Conservation (phyloP, 208 protist genomes). For the Wallacemonas rigidus region DNA sequence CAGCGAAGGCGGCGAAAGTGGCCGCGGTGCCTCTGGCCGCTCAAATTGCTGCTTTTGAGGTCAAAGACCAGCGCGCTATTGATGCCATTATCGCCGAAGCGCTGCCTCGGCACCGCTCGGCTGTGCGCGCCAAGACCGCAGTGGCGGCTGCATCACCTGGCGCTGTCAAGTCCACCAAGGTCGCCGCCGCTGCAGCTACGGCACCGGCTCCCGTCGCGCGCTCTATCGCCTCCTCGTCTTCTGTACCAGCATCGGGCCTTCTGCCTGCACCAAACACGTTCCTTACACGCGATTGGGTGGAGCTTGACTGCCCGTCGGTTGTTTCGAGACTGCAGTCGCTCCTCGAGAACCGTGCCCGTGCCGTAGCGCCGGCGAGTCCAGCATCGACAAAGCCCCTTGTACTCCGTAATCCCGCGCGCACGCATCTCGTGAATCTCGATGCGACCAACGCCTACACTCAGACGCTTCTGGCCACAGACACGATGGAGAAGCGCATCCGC, state of each 20-base stretch:
- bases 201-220: not conserved
- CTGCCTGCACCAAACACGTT: slow-evolving; percentile 8
- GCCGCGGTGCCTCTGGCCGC: not conserved
- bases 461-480: not conserved
- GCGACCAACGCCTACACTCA: not conserved
- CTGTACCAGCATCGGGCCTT: not conserved
- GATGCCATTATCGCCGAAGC: slow-evolving; percentile 2
- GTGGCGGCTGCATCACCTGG: not conserved
- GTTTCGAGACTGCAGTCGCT: not conserved
- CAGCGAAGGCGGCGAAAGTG: not conserved
- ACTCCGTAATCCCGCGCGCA: not conserved
- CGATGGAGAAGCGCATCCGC: not conserved
- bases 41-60: not conserved
- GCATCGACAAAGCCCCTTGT: not conserved
- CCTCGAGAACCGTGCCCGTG: not conserved
- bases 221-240: not conserved
- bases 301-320: not conserved
- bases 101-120: not conserved
- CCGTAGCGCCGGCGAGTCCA: not conserved
- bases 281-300: slow-evolving; percentile 4
- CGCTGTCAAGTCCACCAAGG: not conserved
- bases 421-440: slow-evolving; percentile 6
- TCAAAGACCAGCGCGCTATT: not conserved
- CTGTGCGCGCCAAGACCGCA: not conserved
- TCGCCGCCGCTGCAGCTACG: not conserved